A percentile compares a stretch with the other conserved stretches of the same genome.
Evolutionary conservation across 1,139 yeast species (phyloP).

Genomic region (Geotrichum cucujoidarum): DNA sequence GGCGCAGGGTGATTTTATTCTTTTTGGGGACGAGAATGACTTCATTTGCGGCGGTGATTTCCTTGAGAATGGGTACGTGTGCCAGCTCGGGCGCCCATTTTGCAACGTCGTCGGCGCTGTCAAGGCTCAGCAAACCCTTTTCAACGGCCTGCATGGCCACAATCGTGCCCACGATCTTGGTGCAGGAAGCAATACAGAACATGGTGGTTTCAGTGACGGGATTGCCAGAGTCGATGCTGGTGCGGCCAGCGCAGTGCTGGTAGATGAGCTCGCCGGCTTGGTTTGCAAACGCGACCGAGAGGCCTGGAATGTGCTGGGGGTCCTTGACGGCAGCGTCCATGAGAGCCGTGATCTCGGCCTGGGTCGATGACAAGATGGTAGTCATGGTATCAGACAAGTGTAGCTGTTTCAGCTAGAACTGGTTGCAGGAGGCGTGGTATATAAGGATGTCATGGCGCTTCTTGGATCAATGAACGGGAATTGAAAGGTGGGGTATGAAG

Average conservation of each 20-base stretch:
- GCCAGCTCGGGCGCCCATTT: constrained; percentile 43
- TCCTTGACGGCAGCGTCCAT: constrained; percentile 15
- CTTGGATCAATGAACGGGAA: too few species aligned
- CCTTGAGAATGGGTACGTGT: constrained; percentile 42
- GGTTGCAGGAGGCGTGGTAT: too few species aligned
- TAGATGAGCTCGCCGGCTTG: constrained; percentile 17
- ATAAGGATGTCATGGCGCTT: too few species aligned
- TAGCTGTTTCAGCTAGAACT: background rate
- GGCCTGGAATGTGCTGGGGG: constrained; percentile 18
- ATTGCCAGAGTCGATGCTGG: constrained; percentile 25
- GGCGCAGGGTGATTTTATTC: constrained; percentile 43
- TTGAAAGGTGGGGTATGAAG: too few species aligned
- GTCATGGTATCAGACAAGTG: background rate
- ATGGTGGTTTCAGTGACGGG: constrained; percentile 34
- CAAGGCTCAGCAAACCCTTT: constrained; percentile 42
- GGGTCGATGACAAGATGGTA: background rate
- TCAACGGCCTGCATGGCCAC: constrained; percentile 47
- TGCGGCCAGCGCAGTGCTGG: constrained; percentile 25
- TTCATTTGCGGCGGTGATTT: constrained; percentile 39
- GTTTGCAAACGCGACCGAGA: constrained; percentile 17
- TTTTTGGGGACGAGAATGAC: constrained; percentile 40
- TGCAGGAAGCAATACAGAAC: constrained; percentile 44
- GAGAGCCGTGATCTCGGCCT: constrained; percentile 8
- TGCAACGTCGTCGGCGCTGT: constrained; percentile 34
- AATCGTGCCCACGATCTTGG: constrained; percentile 47